Evolutionary conservation across 2,329 filamentous ascomycete genomes (phyloP).

Genomic region (Paradendryphiella salina): DNA sequence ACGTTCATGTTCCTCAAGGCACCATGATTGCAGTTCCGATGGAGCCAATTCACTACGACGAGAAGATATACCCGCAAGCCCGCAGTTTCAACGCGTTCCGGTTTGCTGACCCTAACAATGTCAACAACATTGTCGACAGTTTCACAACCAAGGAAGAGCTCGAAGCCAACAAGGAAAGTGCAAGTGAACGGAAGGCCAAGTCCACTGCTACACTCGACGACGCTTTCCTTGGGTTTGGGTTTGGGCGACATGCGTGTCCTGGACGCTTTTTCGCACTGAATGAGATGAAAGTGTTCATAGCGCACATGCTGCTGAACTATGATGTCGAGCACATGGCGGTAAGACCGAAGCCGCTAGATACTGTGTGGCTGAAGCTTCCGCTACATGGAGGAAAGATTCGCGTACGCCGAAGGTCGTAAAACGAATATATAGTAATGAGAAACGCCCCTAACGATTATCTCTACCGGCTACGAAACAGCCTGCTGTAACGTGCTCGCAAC

Average conservation of each 20-base stretch:
- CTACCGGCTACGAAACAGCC: no score
- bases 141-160: conserved; percentile 18
- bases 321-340: conserved; percentile 19
- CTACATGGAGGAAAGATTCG: conserved; percentile 13
- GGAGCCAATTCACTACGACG: conserved; percentile 20
- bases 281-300: conserved; percentile 25
- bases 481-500: no score
- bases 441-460: no score
- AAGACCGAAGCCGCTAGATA: conserved; percentile 16
- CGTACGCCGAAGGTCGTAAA: conserved; percentile 1
- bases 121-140: conserved; percentile 18
- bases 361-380: conserved; percentile 19
- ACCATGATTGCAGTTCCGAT: conserved; percentile 21
- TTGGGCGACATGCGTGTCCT: conserved; percentile 20
- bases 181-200: conserved; percentile 13
- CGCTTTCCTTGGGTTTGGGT: conserved; percentile 22
- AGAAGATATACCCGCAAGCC: conserved; percentile 18
- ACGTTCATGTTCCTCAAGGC: conserved; percentile 15
- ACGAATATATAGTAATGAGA: no score
- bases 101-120: conserved; percentile 15
- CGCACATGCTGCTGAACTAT: conserved; percentile 23
- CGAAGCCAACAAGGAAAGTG: conserved; percentile 9
- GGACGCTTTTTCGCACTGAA: conserved; percentile 23
- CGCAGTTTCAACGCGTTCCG: conserved; percentile 21
- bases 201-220: conserved; percentile 23